Evolutionary conservation across 1,284 basidiomycete species (phyloP).

Genomic region (Cryptococcus floricola): DNA sequence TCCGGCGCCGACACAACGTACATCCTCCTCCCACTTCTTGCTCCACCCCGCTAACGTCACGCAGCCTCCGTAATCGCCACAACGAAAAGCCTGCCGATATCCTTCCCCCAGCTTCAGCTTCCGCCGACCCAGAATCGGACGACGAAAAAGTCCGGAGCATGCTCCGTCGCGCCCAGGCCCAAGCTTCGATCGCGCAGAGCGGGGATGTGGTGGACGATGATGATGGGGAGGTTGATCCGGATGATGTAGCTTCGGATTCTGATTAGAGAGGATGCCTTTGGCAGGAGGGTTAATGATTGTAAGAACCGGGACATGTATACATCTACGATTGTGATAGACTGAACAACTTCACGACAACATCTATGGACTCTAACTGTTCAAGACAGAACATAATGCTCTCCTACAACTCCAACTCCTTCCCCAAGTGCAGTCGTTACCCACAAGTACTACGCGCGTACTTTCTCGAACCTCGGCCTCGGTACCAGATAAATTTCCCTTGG

Average conservation of each 20-base stretch:
- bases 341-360: no score
- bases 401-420: no score
- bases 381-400: no score
- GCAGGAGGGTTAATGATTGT: no score
- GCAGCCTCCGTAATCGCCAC: conserved; percentile 69
- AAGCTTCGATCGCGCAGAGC: conserved; percentile 32
- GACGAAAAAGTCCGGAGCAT: conserved; percentile 42
- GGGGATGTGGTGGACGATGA: conserved; percentile 46
- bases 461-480: not conserved
- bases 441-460: no score
- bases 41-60: not conserved
- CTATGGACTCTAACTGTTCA: no score
- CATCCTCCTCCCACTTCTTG: conserved; percentile 24
- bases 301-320: no score
- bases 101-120: conserved; percentile 50
- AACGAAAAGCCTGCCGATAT: conserved; percentile 60
- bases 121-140: conserved; percentile 33
- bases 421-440: no score
- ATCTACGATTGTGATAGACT: no score
- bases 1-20: conserved; percentile 71
- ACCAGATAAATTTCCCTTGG: conserved; percentile 1
- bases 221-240: conserved; percentile 40
- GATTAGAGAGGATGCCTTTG: conserved; percentile 14
- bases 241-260: conserved; percentile 45
- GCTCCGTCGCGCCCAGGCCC: conserved; percentile 39